These are phyloP conservation scores for Iris macrosiphon DNA, from an alignment of 106 monocot species.

Conservation along the genomic window DNA sequence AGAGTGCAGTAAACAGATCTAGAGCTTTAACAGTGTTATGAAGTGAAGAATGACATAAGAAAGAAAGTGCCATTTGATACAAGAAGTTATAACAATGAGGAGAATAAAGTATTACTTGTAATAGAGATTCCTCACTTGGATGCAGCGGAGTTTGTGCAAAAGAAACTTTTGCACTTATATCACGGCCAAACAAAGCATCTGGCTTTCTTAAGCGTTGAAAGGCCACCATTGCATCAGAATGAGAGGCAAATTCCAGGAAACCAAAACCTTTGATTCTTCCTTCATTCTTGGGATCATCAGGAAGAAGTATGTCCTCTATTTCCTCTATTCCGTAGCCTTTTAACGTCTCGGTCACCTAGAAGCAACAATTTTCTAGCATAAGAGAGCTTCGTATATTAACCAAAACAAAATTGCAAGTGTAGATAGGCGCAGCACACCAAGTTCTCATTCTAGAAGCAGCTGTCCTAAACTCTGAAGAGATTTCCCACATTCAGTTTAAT, in stretches of 20 bases:
- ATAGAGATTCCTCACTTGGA: conserved; percentile 28
- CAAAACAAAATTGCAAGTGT: background rate
- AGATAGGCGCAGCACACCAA: background rate
- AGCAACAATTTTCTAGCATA: conserved; percentile 4
- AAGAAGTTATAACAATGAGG: background rate
- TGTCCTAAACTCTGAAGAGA: too few species aligned
- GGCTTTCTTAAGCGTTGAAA: conserved; percentile 50
- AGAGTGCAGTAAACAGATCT: too few species aligned
- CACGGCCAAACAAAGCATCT: conserved; percentile 51
- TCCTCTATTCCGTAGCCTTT: conserved; percentile 45
- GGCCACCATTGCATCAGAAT: conserved; percentile 53
- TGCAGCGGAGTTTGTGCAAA: conserved; percentile 34
- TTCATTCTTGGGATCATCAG: conserved; percentile 40
- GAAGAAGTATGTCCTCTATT: conserved; percentile 33
- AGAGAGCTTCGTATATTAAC: background rate
- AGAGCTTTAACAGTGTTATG: background rate
- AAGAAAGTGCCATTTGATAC: background rate
- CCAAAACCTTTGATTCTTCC: conserved; percentile 53
- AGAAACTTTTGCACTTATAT: conserved; percentile 49
- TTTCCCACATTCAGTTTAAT: too few species aligned
- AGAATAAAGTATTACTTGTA: conserved; percentile 19
- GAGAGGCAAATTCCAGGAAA: conserved; percentile 48
- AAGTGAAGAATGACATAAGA: background rate
- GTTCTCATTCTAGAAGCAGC: too few species aligned
- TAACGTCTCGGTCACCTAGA: conserved; percentile 43